These are phyloP conservation scores for Fomitopsis serialis DNA, from an alignment of 768 basidiomycete genomes.

Conservation along the genomic window DNA sequence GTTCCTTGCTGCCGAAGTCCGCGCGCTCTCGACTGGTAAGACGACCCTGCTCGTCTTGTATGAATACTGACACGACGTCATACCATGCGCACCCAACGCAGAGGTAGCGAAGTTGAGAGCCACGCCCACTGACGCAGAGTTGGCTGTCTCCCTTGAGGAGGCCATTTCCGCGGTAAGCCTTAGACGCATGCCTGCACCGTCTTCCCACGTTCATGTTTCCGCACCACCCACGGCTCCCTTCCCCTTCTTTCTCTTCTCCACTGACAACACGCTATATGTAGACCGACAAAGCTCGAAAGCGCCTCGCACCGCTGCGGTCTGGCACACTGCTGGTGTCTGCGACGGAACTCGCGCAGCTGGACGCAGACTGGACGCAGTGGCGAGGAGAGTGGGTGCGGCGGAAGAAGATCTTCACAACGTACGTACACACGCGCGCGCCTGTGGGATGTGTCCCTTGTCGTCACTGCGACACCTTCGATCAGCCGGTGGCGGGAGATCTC, in stretches of 20 bases:
- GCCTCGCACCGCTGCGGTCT: conserved; percentile 60
- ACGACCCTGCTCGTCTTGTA: background rate
- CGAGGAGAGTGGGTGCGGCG: conserved; percentile 74
- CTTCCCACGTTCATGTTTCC: too few relatives aligned
- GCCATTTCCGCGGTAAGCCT: conserved; percentile 46
- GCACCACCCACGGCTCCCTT: too few relatives aligned
- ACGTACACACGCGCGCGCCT: conserved; percentile 25
- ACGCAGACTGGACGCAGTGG: conserved; percentile 77
- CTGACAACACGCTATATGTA: too few relatives aligned
- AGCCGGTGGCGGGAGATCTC: background rate
- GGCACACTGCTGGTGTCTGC: conserved; percentile 65
- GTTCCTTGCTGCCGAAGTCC: conserved; percentile 42
- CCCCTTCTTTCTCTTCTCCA: too few relatives aligned
- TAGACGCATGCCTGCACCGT: conserved; percentile 1
- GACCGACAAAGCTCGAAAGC: conserved; percentile 43
- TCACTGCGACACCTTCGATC: background rate
- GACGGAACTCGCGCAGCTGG: conserved; percentile 63
- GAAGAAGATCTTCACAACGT: conserved; percentile 73
- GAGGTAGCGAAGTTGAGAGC: conserved; percentile 61
- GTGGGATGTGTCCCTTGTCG: too few relatives aligned
- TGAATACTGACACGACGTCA: background rate
- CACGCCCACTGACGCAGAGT: conserved; percentile 65
- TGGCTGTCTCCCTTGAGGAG: conserved; percentile 49
- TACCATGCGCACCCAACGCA: conserved; percentile 21
- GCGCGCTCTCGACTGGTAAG: conserved; percentile 42